Evolutionary conservation across 352 stramenopile genomes (phyloP), one percentile per base, ranked within the genome.

Genomic region (Pythium coloratum): DNA sequence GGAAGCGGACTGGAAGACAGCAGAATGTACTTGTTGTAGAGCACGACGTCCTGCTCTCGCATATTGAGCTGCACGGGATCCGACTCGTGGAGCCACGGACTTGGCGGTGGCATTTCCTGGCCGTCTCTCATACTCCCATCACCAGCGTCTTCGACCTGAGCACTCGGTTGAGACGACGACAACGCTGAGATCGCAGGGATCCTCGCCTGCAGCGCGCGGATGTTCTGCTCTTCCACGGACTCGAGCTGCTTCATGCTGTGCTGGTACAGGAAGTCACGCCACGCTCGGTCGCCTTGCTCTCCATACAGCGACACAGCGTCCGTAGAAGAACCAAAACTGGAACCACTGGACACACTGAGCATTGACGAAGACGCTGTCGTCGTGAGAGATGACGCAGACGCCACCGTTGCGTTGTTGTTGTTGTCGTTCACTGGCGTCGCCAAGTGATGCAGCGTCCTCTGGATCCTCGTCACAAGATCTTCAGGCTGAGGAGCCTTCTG

Each of bases 21-120:
- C 28, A 26, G 32, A 26, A 44, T 60, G 49, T 66, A 82, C 70
- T 75, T 80, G 73, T 83, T 81, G 71, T 83, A 83, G 26, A 81
- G 47, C 28, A 73, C 36, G 8, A 59, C 71, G 44, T 83, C 76
- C 59, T 77, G 76, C 2, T 81, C 73, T 9, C 72, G 60, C 20
- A 83, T 62, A 36, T 79, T 67, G 10, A 83, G 60, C 7, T 73
- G 32, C 18, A 47, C 32, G 0, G 76, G 71, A 33, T 81, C 71
- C 0, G 73, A 67, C 12, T 74, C 70, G 30, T 77, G 71, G 6
- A 81, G 66, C 76, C 76, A 81, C 36, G 63, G 67, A 33, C 67
- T 73, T 2, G 67, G 61, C 18, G 32, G 55, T 13, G 54, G 40
- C 26, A 50, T 62, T 49, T 3, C 20, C 3, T 32, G 33, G 0